These are phyloP conservation scores for Xerocomus nothofagi DNA, from an alignment of 1,284 basidiomycete species.

Conservation along the genomic window DNA sequence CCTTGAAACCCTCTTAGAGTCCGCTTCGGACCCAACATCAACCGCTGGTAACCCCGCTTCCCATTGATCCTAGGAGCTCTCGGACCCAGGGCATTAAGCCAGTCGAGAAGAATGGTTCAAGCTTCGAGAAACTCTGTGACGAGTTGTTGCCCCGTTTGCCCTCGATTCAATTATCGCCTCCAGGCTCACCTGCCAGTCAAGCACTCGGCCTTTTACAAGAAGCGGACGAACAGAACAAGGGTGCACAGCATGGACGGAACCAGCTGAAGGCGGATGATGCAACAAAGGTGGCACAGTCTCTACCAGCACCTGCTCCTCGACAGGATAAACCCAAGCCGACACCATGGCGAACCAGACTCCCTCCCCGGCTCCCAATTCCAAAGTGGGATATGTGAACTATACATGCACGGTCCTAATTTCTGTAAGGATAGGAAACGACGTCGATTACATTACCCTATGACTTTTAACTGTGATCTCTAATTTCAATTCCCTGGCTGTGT, in stretches of 20 bases:
- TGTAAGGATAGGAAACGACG: neutral
- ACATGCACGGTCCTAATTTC: neutral
- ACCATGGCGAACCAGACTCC: constrained; percentile 31
- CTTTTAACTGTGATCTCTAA: neutral
- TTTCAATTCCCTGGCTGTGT: neutral
- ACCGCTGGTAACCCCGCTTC: constrained; percentile 11
- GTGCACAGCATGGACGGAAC: neutral
- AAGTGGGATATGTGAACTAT: constrained; percentile 29
- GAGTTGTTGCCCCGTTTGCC: constrained; percentile 17
- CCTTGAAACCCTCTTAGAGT: constrained; percentile 1
- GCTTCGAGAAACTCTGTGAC: constrained; percentile 21
- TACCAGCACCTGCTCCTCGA: neutral
- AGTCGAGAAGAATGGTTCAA: constrained; percentile 1
- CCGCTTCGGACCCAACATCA: constrained; percentile 18
- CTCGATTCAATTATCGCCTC: constrained; percentile 25
- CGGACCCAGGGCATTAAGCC: neutral
- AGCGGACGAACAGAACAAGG: neutral
- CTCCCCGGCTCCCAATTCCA: constrained; percentile 31
- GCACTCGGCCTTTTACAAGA: constrained; percentile 2
- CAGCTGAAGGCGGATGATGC: neutral
- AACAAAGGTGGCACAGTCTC: neutral
- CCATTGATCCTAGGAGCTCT: neutral
- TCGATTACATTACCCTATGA: neutral
- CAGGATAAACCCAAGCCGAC: constrained; percentile 13
- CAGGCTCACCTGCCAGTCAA: constrained; percentile 14